These are phyloP conservation scores for Fraxinus anomala DNA, from an alignment of 257 asterid species.

Conservation along the genomic window DNA sequence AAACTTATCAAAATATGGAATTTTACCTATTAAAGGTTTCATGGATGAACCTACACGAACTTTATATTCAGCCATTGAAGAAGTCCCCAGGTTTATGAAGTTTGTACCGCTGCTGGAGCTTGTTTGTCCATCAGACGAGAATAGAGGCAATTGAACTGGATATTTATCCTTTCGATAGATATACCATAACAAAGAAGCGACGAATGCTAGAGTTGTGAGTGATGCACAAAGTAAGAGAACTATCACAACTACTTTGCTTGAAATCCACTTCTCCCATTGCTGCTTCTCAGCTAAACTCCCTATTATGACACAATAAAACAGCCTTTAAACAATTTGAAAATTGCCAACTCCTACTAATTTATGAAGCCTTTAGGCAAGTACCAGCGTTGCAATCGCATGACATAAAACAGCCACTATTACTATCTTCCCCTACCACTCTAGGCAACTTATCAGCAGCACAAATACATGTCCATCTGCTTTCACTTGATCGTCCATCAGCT, in stretches of 20 bases:
- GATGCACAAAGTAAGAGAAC: constrained; percentile 55
- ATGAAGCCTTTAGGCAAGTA: constrained; percentile 31
- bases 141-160: constrained; percentile 47
- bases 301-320: constrained; percentile 32
- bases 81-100: constrained; percentile 56
- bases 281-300: constrained; percentile 51
- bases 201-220: constrained; percentile 53
- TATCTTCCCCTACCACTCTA: constrained; percentile 46
- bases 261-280: constrained; percentile 54
- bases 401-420: constrained; percentile 61
- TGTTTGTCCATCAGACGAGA: constrained; percentile 60
- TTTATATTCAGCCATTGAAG: constrained; percentile 42
- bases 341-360: constrained; percentile 3
- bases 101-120: constrained; percentile 65
- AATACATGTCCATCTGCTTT: constrained; percentile 64
- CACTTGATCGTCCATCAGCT: constrained; percentile 54
- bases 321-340: neutral
- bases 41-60: constrained; percentile 37
- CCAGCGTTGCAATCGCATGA: constrained; percentile 82
- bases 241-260: constrained; percentile 48
- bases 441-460: constrained; percentile 72
- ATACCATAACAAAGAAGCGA: constrained; percentile 54
- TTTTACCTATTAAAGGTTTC: constrained; percentile 51
- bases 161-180: constrained; percentile 46
- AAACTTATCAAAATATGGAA: neutral